Percentiles rank a stretch among this genome's conserved stretches.
phyloP scores from a whole-genome alignment of 768 basidiomycete genomes.

The Hypsizygus marmoreus region DNA sequence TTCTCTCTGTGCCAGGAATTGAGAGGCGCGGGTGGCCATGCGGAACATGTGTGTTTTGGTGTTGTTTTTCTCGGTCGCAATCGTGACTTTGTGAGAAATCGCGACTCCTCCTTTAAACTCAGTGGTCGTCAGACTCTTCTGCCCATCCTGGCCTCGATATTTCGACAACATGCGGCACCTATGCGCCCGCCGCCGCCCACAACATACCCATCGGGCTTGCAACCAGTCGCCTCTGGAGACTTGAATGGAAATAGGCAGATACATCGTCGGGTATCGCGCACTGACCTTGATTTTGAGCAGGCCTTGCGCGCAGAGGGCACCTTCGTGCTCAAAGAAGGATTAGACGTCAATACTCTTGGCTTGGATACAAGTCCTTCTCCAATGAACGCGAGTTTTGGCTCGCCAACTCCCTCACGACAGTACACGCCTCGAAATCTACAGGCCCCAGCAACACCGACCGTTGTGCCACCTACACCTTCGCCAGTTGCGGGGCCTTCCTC shows the following conservation, averaged over 20 bases:
- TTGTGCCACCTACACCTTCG: slow-evolving; percentile 72
- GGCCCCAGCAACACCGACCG: slow-evolving; percentile 60
- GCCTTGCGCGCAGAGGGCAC: slow-evolving; percentile 70
- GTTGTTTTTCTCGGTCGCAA: no score
- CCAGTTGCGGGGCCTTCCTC: slow-evolving; percentile 39
- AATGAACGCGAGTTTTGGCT: slow-evolving; percentile 40
- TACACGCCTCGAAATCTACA: slow-evolving; percentile 37
- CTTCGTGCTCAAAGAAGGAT: slow-evolving; percentile 66
- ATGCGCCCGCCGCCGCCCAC: slow-evolving; percentile 43
- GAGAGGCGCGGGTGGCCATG: background rate
- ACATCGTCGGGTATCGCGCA: slow-evolving; percentile 64
- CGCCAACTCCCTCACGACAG: slow-evolving; percentile 40
- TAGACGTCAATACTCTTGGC: slow-evolving; percentile 71
- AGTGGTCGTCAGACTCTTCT: no score
- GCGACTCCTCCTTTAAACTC: no score
- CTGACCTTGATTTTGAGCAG: slow-evolving; percentile 82
- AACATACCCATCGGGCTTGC: slow-evolving; percentile 52
- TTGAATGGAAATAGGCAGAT: slow-evolving; percentile 34
- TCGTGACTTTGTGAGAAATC: slow-evolving; percentile 11
- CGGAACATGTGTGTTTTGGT: background rate
- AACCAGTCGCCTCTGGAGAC: slow-evolving; percentile 60
- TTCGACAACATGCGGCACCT: slow-evolving; percentile 51
- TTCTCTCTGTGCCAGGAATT: no score
- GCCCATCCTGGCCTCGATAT: slow-evolving; percentile 68
- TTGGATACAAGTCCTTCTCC: slow-evolving; percentile 45